Evolutionary conservation across 345 rosid genomes (phyloP).

Genomic region (Populus deltoides): DNA sequence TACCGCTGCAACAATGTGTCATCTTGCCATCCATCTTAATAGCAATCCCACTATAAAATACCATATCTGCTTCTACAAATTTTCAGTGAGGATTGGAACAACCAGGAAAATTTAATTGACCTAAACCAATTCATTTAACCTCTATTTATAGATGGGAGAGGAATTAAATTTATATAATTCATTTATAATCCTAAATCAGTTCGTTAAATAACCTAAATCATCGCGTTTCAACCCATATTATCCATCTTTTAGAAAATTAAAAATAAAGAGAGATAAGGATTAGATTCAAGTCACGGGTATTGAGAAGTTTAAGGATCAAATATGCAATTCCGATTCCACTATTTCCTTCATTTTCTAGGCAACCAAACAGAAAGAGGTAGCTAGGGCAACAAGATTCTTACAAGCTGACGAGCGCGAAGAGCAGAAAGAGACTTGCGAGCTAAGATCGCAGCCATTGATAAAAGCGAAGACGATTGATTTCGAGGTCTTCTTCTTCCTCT

Average conservation of each 20-base stretch:
- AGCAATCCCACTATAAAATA: too few species aligned
- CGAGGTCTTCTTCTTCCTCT: neutral
- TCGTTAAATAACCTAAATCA: neutral
- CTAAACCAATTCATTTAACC: neutral
- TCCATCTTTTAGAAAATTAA: neutral
- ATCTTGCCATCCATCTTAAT: neutral
- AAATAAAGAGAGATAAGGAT: neutral
- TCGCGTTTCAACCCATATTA: neutral
- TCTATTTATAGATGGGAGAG: neutral
- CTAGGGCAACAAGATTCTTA: slow-evolving; percentile 28
- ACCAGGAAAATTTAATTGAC: neutral
- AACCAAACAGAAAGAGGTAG: neutral
- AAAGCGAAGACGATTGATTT: neutral
- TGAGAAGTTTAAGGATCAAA: neutral
- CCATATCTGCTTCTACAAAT: too few species aligned
- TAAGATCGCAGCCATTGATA: slow-evolving; percentile 61
- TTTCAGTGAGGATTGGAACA: neutral
- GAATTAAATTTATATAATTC: neutral
- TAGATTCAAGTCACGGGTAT: neutral
- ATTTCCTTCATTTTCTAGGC: neutral
- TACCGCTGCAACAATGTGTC: neutral
- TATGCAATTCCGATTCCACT: neutral
- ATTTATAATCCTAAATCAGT: neutral
- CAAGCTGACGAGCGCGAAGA: slow-evolving; percentile 62
- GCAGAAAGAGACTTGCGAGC: slow-evolving; percentile 79